phyloP scores from a whole-genome alignment of 1,284 basidiomycete species.

The Moesziomyces sp. region DNA sequence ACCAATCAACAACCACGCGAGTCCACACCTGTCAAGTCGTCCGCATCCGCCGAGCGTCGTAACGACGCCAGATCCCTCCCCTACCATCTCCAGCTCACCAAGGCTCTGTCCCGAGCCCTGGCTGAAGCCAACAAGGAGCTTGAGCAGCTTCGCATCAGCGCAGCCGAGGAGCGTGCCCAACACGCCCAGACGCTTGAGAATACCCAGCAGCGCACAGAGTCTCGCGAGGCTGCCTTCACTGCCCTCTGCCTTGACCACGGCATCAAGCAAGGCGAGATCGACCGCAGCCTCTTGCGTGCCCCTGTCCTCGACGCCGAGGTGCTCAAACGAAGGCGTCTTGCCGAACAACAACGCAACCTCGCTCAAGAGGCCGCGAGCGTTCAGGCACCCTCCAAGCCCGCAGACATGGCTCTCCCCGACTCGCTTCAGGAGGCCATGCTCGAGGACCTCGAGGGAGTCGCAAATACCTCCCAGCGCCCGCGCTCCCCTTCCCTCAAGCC shows the following conservation, averaged over 20 bases:
- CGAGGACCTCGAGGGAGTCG: slow-evolving; percentile 50
- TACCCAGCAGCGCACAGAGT: slow-evolving; percentile 38
- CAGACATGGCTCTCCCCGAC: slow-evolving; percentile 42
- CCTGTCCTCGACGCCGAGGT: slow-evolving; percentile 47
- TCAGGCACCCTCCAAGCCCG: slow-evolving; percentile 15
- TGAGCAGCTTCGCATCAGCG: slow-evolving; percentile 13
- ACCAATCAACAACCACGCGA: slow-evolving; percentile 23
- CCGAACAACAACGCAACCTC: slow-evolving; percentile 35
- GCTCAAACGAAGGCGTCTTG: slow-evolving; percentile 40
- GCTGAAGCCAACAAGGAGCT: slow-evolving; percentile 28
- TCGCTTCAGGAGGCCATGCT: slow-evolving; percentile 64
- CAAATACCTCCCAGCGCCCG: slow-evolving; percentile 16
- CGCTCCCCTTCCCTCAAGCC: slow-evolving; percentile 33
- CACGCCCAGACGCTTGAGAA: slow-evolving; percentile 34
- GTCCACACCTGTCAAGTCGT: slow-evolving; percentile 41
- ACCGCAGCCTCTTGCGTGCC: slow-evolving; percentile 45
- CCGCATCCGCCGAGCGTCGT: slow-evolving; percentile 1
- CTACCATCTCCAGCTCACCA: slow-evolving; percentile 33
- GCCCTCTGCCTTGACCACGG: slow-evolving; percentile 47
- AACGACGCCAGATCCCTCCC: slow-evolving; percentile 8
- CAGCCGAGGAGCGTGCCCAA: slow-evolving; percentile 16
- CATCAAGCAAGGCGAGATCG: slow-evolving; percentile 53
- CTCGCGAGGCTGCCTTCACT: slow-evolving; percentile 43
- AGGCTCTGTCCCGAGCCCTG: slow-evolving; percentile 33
- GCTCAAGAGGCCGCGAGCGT: slow-evolving; percentile 25